Conservation (phyloP, 164 flowering plant genomes). For the Liriodendron chinense region DNA sequence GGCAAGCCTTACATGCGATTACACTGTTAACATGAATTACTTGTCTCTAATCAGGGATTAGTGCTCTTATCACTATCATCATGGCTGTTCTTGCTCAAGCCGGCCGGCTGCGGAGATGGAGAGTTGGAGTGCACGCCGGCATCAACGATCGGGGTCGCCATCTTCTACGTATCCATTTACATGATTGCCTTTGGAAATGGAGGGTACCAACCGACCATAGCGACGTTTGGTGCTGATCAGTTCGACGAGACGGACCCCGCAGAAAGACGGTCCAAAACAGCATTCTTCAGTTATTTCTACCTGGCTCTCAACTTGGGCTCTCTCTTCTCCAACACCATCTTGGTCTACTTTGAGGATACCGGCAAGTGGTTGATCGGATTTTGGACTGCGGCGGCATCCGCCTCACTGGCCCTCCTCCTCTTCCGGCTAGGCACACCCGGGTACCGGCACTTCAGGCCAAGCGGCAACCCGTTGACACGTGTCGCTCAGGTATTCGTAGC, state of each 20-base stretch:
- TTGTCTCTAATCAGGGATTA: slow-evolving; percentile 46
- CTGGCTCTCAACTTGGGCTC: slow-evolving; percentile 77
- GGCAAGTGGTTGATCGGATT: slow-evolving; percentile 84
- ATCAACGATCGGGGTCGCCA: slow-evolving; percentile 30
- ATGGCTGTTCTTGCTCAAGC: slow-evolving; percentile 55
- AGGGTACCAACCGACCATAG: slow-evolving; percentile 91
- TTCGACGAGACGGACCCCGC: slow-evolving; percentile 50
- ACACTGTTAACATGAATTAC: background rate
- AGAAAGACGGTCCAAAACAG: slow-evolving; percentile 30
- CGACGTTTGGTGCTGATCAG: slow-evolving; percentile 91
- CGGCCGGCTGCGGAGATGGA: slow-evolving; percentile 64
- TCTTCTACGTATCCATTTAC: slow-evolving; percentile 74
- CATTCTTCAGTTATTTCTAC: slow-evolving; percentile 77
- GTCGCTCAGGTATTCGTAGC: slow-evolving; percentile 80
- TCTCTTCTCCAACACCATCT: slow-evolving; percentile 76
- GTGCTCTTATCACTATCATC: slow-evolving; percentile 61
- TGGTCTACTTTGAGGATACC: slow-evolving; percentile 73
- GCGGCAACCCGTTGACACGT: slow-evolving; percentile 80
- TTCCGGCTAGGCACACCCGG: slow-evolving; percentile 41
- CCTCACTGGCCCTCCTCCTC: slow-evolving; percentile 43
- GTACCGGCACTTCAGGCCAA: slow-evolving; percentile 56
- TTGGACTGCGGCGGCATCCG: slow-evolving; percentile 52
- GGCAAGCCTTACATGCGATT: too few relatives aligned
- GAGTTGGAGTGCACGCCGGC: slow-evolving; percentile 28
- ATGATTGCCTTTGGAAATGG: slow-evolving; percentile 87